Percentiles rank a stretch among this genome's conserved stretches.
These are phyloP conservation scores for Phanerodontia chrysosporium DNA, from an alignment of 768 basidiomycete genomes.

Conservation along the genomic window DNA sequence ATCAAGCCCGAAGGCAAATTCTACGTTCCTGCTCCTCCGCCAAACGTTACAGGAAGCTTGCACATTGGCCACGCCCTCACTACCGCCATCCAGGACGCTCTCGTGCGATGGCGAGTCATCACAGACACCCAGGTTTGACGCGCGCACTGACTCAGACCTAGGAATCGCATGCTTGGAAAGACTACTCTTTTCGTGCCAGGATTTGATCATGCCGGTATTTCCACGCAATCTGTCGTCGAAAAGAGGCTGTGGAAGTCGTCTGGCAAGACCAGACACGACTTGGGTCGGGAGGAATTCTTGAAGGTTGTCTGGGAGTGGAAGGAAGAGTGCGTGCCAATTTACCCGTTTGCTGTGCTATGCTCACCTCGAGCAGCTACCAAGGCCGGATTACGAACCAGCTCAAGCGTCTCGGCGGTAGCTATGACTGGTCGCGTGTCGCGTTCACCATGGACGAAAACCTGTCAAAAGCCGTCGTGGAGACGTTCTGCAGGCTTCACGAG, in stretches of 20 bases:
- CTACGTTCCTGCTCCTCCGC: conserved; percentile 87
- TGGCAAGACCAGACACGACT: conserved; percentile 83
- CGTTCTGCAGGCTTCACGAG: conserved; percentile 87
- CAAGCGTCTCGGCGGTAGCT: conserved; percentile 84
- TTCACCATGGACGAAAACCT: conserved; percentile 93
- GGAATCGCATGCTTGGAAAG: conserved; percentile 95
- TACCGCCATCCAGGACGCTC: conserved; percentile 82
- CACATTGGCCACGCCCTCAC: conserved; percentile 96
- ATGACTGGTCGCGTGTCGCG: conserved; percentile 90
- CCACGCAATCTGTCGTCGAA: conserved; percentile 96
- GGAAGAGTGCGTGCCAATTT: conserved; percentile 64
- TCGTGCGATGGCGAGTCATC: conserved; percentile 76
- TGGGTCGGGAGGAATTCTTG: conserved; percentile 91
- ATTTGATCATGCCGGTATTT: conserved; percentile 98
- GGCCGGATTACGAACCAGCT: conserved; percentile 88
- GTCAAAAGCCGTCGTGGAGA: conserved; percentile 86
- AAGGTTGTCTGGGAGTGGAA: conserved; percentile 95
- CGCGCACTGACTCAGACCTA: conserved; percentile 22
- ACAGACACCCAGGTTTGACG: background rate
- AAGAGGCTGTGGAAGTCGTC: conserved; percentile 81
- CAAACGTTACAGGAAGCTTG: conserved; percentile 93
- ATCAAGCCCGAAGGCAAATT: conserved; percentile 66
- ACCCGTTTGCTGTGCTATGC: conserved; percentile 1
- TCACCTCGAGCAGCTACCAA: conserved; percentile 64
- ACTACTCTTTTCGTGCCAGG: conserved; percentile 89